phyloP scores from a whole-genome alignment of 2,329 filamentous ascomycete species.

The Zarea fungicola region DNA sequence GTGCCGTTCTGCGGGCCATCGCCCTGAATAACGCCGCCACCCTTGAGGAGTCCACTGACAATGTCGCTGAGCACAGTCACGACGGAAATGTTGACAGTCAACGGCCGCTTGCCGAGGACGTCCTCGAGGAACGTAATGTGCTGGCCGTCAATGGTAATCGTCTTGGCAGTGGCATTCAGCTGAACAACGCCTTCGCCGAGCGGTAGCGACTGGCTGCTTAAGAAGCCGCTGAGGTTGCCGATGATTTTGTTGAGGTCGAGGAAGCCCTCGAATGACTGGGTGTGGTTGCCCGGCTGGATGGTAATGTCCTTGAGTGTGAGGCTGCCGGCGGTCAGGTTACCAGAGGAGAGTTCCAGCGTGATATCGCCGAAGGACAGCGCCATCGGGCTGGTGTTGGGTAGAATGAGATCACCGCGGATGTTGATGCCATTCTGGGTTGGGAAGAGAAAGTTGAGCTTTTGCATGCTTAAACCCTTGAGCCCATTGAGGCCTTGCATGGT shows the following conservation, averaged over 20 bases:
- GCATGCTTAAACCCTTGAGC: slow-evolving; percentile 30
- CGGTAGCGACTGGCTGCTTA: slow-evolving; percentile 31
- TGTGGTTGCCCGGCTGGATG: slow-evolving; percentile 39
- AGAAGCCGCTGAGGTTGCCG: slow-evolving; percentile 35
- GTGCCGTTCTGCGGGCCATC: slow-evolving; percentile 9
- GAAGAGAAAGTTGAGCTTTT: slow-evolving; percentile 31
- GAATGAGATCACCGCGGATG: slow-evolving; percentile 35
- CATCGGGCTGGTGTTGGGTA: slow-evolving; percentile 41
- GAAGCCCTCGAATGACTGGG: slow-evolving; percentile 33
- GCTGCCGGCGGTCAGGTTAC: slow-evolving; percentile 34
- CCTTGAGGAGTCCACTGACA: slow-evolving; percentile 27
- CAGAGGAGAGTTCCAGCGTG: slow-evolving; percentile 38
- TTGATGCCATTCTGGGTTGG: slow-evolving; percentile 36
- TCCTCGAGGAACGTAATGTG: slow-evolving; percentile 40
- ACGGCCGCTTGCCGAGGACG: slow-evolving; percentile 34
- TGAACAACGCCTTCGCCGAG: slow-evolving; percentile 35
- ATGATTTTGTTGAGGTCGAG: slow-evolving; percentile 36
- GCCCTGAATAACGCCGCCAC: background rate
- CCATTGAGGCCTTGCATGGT: slow-evolving; percentile 33
- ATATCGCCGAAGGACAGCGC: slow-evolving; percentile 41
- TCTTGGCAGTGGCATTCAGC: slow-evolving; percentile 37
- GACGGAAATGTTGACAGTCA: slow-evolving; percentile 32
- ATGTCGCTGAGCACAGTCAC: slow-evolving; percentile 34
- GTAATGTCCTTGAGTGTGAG: slow-evolving; percentile 33
- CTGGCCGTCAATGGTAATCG: slow-evolving; percentile 35